phyloP scores from a whole-genome alignment of 2,329 filamentous ascomycete genomes.

The Stagonosporopsis tanaceti region DNA sequence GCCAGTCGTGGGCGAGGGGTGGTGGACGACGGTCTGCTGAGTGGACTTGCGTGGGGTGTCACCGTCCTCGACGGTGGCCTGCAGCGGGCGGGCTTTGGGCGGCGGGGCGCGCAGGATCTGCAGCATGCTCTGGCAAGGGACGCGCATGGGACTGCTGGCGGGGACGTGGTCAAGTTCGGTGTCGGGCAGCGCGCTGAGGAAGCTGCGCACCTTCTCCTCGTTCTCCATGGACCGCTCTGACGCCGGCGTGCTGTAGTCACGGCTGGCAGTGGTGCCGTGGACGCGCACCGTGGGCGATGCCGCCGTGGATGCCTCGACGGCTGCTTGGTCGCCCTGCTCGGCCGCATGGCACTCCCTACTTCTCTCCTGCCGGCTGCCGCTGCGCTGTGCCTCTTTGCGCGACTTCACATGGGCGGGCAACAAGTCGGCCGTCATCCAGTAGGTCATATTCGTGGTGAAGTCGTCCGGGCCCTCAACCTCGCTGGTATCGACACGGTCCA shows the following conservation, averaged over 20 bases:
- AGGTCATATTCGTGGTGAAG: conserved; percentile 55
- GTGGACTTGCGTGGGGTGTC: conserved; percentile 48
- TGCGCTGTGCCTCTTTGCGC: conserved; percentile 40
- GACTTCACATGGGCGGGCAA: conserved; percentile 41
- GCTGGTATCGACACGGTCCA: conserved; percentile 50
- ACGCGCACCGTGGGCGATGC: conserved; percentile 33
- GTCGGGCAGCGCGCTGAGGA: conserved; percentile 49
- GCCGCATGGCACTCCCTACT: conserved; percentile 29
- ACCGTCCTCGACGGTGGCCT: conserved; percentile 48
- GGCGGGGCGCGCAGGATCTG: conserved; percentile 38
- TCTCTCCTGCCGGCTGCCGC: conserved; percentile 7
- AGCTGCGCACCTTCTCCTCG: conserved; percentile 49
- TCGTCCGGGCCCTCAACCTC: conserved; percentile 53
- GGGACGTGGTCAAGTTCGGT: conserved; percentile 40
- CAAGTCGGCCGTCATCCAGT: conserved; percentile 51
- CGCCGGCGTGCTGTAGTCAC: conserved; percentile 28
- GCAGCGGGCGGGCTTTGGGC: conserved; percentile 42
- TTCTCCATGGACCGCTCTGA: conserved; percentile 48
- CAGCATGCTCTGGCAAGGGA: conserved; percentile 36
- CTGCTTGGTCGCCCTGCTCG: conserved; percentile 31
- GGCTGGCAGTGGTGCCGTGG: conserved; percentile 34
- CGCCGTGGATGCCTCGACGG: conserved; percentile 25
- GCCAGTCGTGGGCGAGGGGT: conserved; percentile 27
- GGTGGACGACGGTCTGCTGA: conserved; percentile 46
- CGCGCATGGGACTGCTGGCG: conserved; percentile 37